Evolutionary conservation across 768 basidiomycete species (phyloP).

Genomic region (Agrocybe praecox): DNA sequence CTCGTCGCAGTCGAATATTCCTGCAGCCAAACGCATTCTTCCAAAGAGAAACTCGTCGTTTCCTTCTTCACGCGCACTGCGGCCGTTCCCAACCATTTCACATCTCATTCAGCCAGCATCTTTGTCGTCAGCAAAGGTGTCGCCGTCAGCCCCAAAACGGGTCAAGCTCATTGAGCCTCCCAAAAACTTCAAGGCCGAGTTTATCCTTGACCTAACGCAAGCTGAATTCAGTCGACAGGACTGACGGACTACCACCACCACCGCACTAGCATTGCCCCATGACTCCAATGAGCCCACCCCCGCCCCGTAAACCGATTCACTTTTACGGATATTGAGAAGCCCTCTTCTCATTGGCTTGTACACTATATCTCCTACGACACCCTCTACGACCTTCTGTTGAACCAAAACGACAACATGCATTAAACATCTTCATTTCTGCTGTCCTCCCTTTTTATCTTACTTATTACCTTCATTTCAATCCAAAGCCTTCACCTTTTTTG

Average conservation of each 20-base stretch:
- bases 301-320: not conserved
- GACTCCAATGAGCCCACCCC: not conserved
- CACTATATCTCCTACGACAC: not conserved
- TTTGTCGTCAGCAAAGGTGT: slow-evolving; percentile 24
- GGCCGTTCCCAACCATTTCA: slow-evolving; percentile 75
- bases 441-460: slow-evolving; percentile 9
- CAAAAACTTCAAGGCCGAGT: slow-evolving; percentile 66
- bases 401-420: not conserved
- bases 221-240: slow-evolving; percentile 77
- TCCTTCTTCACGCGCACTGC: slow-evolving; percentile 71
- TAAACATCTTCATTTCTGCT: not conserved
- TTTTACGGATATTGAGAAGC: not conserved
- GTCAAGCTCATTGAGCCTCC: slow-evolving; percentile 83
- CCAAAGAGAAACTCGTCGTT: slow-evolving; percentile 57
- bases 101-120: slow-evolving; percentile 37
- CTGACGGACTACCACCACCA: slow-evolving; percentile 11
- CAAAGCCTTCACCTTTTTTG: not conserved
- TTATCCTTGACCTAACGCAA: slow-evolving; percentile 81
- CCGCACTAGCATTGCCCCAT: slow-evolving; percentile 2
- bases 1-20: slow-evolving; percentile 29
- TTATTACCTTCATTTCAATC: slow-evolving; percentile 18
- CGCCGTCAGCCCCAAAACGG: slow-evolving; percentile 37
- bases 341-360: not conserved
- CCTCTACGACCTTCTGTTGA: not conserved
- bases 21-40: slow-evolving; percentile 31